phyloP scores from a whole-genome alignment of 1,139 yeast species.

The Chernovozyma sophiae-reginae region DNA sequence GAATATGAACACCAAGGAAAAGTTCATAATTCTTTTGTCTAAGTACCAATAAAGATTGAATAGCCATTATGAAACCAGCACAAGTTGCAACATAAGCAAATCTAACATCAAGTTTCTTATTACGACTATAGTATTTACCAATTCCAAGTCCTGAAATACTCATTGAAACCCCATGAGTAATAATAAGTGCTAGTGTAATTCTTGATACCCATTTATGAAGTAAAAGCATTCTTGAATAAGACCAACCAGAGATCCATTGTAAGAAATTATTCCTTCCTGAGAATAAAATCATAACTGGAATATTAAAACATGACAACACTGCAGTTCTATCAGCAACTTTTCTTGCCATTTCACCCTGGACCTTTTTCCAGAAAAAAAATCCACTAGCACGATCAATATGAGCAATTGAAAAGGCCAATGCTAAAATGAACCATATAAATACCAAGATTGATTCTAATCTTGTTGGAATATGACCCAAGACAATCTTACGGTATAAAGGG shows the following conservation, averaged over 20 bases:
- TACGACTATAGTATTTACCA: conserved; percentile 35
- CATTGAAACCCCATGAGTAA: conserved; percentile 52
- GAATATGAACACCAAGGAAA: conserved; percentile 56
- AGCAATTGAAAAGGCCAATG: conserved; percentile 41
- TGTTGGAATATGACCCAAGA: conserved; percentile 51
- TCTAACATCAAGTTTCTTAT: conserved; percentile 34
- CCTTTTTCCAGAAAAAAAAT: conserved; percentile 27
- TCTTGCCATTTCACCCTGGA: conserved; percentile 43
- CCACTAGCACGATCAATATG: conserved; percentile 37
- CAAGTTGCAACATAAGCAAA: conserved; percentile 55
- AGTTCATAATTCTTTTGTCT: conserved; percentile 61
- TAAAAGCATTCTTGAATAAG: conserved; percentile 53
- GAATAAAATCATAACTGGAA: conserved; percentile 52
- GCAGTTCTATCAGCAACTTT: conserved; percentile 63
- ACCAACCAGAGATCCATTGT: conserved; percentile 64
- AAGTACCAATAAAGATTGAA: conserved; percentile 48
- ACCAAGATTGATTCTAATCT: conserved; percentile 56
- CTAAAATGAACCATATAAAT: conserved; percentile 45
- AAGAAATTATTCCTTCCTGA: conserved; percentile 68
- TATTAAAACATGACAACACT: conserved; percentile 39
- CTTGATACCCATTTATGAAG: conserved; percentile 69
- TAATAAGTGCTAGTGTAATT: conserved; percentile 34
- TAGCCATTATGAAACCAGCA: conserved; percentile 33
- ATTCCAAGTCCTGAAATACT: conserved; percentile 31
- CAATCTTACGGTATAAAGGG: conserved; percentile 23